Percentiles rank a stretch among this genome's conserved stretches.
phyloP scores from a whole-genome alignment of 768 basidiomycete genomes.

The Steccherinum ochraceum region DNA sequence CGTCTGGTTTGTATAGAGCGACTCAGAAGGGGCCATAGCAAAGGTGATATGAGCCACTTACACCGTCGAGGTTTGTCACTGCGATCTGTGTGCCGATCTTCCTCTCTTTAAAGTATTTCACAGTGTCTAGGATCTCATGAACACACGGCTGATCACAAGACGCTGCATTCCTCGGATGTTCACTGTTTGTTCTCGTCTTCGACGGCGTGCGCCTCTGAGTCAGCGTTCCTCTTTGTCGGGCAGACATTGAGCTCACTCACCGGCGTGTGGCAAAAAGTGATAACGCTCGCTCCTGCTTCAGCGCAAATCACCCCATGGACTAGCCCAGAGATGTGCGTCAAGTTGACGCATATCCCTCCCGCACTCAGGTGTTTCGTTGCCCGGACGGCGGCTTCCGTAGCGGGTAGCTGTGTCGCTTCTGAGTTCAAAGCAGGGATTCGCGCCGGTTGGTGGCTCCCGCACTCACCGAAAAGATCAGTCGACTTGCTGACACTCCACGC shows the following conservation, averaged over 20 bases:
- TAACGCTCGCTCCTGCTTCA: constrained; percentile 39
- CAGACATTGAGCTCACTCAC: constrained; percentile 27
- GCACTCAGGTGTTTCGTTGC: constrained; percentile 37
- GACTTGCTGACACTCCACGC: constrained; percentile 31
- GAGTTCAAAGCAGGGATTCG: neutral
- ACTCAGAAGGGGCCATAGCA: no score
- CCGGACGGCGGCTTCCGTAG: constrained; percentile 45
- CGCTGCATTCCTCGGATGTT: constrained; percentile 12
- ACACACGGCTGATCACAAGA: constrained; percentile 34
- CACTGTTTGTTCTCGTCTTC: no score
- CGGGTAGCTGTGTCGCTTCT: constrained; percentile 49
- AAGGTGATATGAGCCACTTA: neutral
- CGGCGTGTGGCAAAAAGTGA: constrained; percentile 43
- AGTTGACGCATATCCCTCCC: constrained; percentile 41
- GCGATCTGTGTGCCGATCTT: constrained; percentile 19
- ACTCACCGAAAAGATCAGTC: constrained; percentile 47
- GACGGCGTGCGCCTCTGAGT: neutral
- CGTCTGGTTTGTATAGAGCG: no score
- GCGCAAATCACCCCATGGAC: constrained; percentile 50
- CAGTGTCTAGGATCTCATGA: constrained; percentile 38
- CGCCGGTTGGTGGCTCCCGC: constrained; percentile 10
- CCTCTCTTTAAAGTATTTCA: constrained; percentile 36
- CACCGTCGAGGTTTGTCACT: neutral
- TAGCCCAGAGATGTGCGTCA: constrained; percentile 47
- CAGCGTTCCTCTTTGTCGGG: neutral